Conservation (phyloP, 129 eudicot genomes). For the Tagetes patula region DNA sequence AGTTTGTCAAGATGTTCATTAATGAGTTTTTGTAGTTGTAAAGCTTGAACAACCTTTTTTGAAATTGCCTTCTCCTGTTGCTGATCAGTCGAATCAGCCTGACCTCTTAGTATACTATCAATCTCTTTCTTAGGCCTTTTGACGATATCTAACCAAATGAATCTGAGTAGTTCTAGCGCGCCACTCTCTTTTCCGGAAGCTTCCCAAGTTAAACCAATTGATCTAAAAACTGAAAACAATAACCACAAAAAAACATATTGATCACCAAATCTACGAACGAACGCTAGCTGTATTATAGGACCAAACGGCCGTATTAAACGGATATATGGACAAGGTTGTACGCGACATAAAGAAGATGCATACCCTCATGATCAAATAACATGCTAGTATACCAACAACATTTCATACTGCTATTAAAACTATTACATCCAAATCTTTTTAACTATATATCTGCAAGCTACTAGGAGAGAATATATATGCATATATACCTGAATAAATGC, state of each 20-base stretch:
- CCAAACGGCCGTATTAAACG: too few relatives aligned
- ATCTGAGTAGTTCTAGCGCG: conserved; percentile 13
- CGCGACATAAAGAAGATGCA: too few relatives aligned
- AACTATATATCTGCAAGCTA: not conserved
- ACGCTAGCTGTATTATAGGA: too few relatives aligned
- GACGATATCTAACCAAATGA: conserved; percentile 21
- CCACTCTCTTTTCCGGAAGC: not conserved
- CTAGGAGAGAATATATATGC: conserved; percentile 1
- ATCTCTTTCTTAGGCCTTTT: not conserved
- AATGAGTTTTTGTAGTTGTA: conserved; percentile 12
- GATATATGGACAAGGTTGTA: too few relatives aligned
- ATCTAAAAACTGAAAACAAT: not conserved
- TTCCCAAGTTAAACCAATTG: not conserved
- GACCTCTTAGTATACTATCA: conserved; percentile 23
- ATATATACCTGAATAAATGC: not conserved
- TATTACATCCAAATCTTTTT: too few relatives aligned
- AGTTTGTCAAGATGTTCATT: not conserved
- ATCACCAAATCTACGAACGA: too few relatives aligned
- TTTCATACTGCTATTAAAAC: too few relatives aligned
- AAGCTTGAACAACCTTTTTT: conserved; percentile 6
- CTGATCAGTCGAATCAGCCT: not conserved
- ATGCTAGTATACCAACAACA: too few relatives aligned
- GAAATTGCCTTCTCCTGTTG: not conserved
- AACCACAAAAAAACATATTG: not conserved
- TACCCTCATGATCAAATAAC: too few relatives aligned